Evolutionary conservation across 176 grass and related monocot genomes (phyloP).

Genomic region (Bothriochloa decipiens): DNA sequence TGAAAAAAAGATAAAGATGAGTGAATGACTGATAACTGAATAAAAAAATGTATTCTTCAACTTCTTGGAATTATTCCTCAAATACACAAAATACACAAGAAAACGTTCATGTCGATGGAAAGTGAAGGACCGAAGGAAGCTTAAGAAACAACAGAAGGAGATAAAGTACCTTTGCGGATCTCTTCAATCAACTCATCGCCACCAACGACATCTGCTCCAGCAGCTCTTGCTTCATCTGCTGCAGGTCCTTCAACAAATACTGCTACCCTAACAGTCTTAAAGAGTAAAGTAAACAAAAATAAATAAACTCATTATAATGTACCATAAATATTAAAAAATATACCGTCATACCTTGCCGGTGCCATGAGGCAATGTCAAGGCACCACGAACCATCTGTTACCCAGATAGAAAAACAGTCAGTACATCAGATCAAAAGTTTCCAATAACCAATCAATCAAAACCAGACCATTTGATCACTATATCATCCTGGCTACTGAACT

Average conservation of each 20-base stretch:
- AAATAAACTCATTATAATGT: conserved; percentile 29
- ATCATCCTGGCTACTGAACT: conserved; percentile 1
- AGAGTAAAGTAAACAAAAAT: conserved; percentile 16
- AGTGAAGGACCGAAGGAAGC: background rate
- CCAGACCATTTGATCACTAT: background rate
- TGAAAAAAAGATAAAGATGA: background rate
- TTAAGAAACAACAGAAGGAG: conserved; percentile 9
- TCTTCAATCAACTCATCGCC: conserved; percentile 87
- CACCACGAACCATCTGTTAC: conserved; percentile 95
- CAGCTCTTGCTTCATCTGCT: conserved; percentile 84
- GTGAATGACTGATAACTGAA: conserved; percentile 3
- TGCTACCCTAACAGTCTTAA: conserved; percentile 88
- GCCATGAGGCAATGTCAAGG: conserved; percentile 89
- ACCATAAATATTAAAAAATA: background rate
- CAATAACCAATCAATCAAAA: conserved; percentile 22
- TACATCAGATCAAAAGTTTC: background rate
- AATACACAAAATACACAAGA: background rate
- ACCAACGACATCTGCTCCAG: conserved; percentile 90
- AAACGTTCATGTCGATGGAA: background rate
- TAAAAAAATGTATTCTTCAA: background rate
- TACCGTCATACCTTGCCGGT: conserved; percentile 93
- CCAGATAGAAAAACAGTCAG: conserved; percentile 27
- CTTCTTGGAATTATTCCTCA: background rate
- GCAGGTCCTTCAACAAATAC: conserved; percentile 95
- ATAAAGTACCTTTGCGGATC: conserved; percentile 69